Evolutionary conservation across 805 yeast species (phyloP), one percentile per base, ranked within the genome.

Genomic region (Metschnikowia gruessii): DNA sequence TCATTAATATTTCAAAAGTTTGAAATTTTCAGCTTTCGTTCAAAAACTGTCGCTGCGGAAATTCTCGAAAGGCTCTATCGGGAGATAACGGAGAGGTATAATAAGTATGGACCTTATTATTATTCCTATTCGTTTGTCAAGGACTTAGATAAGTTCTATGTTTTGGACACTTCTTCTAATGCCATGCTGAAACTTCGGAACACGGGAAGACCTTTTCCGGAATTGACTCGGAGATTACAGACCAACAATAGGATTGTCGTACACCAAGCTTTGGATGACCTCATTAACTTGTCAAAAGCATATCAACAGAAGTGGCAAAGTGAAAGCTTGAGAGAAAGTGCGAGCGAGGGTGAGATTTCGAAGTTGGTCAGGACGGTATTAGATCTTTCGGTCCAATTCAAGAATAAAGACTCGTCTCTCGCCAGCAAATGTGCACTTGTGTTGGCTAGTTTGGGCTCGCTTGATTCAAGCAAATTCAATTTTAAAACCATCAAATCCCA

Each of bases 1-100:
- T 83, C 96, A 1, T 75, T 86, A 32, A 73, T 89, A 19, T 71
- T 86, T 34, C 94, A 87, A 60, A 77, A 77, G 46, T 89, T 90
- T 80, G 58, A 61, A 1, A 47, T 53, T 0, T 81, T 90, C 49
- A 72, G 75, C 33, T 57, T 58, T 4, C 72, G 73, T 26, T 74
- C 85, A 10, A 78, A 78, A 54, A 45, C 53, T 0, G 64, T 76
- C n/a, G 83, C 87, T 0, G 70, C 72, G 43, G 73, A 72, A 17
- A 74, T 87, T 9, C 62, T 88, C 34, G 66, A 58, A 45, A 62
- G 47, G 26, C 52, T 68, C 19, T 66, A 68, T 53, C 46, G 48
- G 18, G 72, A 64, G 31, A 59, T 72, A 17, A 57, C 61, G 26
- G 57, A 57, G 16, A 64, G 62, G 41, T 64, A 67, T 42, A 66